Evolutionary conservation across 106 monocot genomes (phyloP).

Genomic region (Posidonia australis): DNA sequence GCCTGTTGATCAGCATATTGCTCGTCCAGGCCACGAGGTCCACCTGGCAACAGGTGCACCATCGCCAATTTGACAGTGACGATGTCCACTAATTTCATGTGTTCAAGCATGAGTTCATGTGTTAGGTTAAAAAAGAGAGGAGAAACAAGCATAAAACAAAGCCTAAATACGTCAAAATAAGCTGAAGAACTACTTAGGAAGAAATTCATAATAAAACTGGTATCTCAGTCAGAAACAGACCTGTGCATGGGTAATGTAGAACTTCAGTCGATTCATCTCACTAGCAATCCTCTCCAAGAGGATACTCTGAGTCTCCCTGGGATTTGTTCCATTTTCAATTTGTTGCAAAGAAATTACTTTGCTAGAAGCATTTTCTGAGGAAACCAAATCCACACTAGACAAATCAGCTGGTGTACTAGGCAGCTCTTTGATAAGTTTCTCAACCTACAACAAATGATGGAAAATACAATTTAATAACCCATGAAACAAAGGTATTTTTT

Average conservation of each 20-base stretch:
- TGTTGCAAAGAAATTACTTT: conserved; percentile 27
- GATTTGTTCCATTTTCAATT: conserved; percentile 37
- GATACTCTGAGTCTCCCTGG: conserved; percentile 80
- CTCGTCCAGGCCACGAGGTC: no score
- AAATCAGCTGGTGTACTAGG: conserved; percentile 46
- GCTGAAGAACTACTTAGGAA: neutral
- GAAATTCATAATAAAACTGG: neutral
- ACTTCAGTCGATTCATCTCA: conserved; percentile 94
- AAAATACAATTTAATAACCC: neutral
- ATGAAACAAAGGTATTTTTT: neutral
- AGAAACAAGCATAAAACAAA: neutral
- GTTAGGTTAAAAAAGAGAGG: no score
- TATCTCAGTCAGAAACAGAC: conserved; percentile 21
- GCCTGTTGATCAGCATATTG: no score
- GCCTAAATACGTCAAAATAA: neutral
- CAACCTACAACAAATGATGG: conserved; percentile 43
- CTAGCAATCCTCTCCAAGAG: conserved; percentile 94
- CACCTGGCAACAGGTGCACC: no score
- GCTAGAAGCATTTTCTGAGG: conserved; percentile 23
- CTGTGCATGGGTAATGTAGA: conserved; percentile 72
- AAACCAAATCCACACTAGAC: conserved; percentile 15
- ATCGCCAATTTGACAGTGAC: no score
- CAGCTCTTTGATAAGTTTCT: conserved; percentile 84
- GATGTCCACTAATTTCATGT: no score
- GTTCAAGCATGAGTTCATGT: no score